Evolutionary conservation across 1,139 yeast species (phyloP), one percentile per base, ranked within the genome.

Genomic region (Geotrichum australiense): DNA sequence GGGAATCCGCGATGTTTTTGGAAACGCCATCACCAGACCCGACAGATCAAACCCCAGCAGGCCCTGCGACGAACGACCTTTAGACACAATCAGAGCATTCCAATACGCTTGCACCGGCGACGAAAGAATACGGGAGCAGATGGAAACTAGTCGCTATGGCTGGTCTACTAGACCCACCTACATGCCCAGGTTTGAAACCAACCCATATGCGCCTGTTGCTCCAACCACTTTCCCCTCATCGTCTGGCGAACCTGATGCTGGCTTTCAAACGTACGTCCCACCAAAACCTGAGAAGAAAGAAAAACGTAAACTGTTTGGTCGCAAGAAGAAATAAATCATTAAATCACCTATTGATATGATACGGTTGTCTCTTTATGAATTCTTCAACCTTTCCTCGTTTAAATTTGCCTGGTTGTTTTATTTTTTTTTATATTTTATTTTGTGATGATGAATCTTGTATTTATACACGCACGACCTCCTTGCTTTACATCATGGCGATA

Each of bases 71-170:
- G 98, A 91, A 66, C 76, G 98, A 53, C 98, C 98, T 3, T 66
- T 91, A 57, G 98, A 93, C 63, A 91, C 98, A 2, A 87, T 91
- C 55, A 70, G 96, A 51, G 74, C 84, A 4, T 91, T 91, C 63
- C 97, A 91, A 66, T 91, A 81, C 58, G 80, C 96, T 26, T 85
- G 91, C 50, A 82, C 95, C 4, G 96, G 96, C 36, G 96, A 89
- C 61, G 68, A 72, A 43, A 63, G 74, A 21, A 80, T 82, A 66
- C 74, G 80, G 42, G 91, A 84, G 47, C 87, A 84, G 55, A 71
- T 86, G 58, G 96, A 89, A 62, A 72, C 89, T 8, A 73, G 73
- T 15, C 67, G 77, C 28, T 70, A 81, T 42, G 96, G 96, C 21
- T 87, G 94, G 81, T 77, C 81, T 41, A 74, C 76, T 10, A 70